A percentile compares a stretch with the other conserved stretches of the same genome.
Conservation (phyloP, 1,139 yeast species). For the Hansenula lynferdii region DNA sequence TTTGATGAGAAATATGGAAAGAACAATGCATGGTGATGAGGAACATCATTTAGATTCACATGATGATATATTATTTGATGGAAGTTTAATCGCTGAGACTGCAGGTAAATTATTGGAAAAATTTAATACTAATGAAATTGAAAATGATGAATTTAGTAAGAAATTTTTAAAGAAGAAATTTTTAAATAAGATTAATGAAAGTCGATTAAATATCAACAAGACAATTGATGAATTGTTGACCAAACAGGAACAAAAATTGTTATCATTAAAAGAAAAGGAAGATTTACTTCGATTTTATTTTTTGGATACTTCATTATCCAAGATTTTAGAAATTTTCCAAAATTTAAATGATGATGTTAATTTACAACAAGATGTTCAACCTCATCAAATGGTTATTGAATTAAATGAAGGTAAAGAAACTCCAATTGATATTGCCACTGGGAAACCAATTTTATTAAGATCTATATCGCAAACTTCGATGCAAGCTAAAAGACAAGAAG, state of each 20-base stretch:
- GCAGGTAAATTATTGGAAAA: slow-evolving; percentile 54
- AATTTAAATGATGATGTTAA: slow-evolving; percentile 23
- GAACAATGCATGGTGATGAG: slow-evolving; percentile 39
- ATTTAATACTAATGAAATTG: slow-evolving; percentile 20
- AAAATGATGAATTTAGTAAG: slow-evolving; percentile 32
- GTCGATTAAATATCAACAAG: slow-evolving; percentile 52
- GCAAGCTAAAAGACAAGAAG: slow-evolving; percentile 71
- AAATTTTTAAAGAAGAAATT: slow-evolving; percentile 38
- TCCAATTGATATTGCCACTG: slow-evolving; percentile 65
- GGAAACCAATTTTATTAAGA: slow-evolving; percentile 63
- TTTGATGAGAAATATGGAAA: slow-evolving; percentile 80
- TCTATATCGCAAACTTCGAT: slow-evolving; percentile 61
- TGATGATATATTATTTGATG: slow-evolving; percentile 49
- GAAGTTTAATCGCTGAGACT: slow-evolving; percentile 56
- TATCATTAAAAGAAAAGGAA: slow-evolving; percentile 66
- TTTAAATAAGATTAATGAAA: slow-evolving; percentile 44
- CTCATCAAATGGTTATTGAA: slow-evolving; percentile 68
- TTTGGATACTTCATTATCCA: slow-evolving; percentile 59
- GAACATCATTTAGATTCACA: slow-evolving; percentile 24
- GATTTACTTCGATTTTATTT: slow-evolving; percentile 59
- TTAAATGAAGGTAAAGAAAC: slow-evolving; percentile 47
- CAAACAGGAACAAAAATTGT: slow-evolving; percentile 48
- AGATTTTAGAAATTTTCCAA: slow-evolving; percentile 59
- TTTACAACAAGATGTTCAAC: slow-evolving; percentile 28
- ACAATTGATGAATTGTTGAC: slow-evolving; percentile 59